Evolutionary conservation across 2,329 filamentous ascomycete species (phyloP).

Genomic region (Stenocarpella maydis): DNA sequence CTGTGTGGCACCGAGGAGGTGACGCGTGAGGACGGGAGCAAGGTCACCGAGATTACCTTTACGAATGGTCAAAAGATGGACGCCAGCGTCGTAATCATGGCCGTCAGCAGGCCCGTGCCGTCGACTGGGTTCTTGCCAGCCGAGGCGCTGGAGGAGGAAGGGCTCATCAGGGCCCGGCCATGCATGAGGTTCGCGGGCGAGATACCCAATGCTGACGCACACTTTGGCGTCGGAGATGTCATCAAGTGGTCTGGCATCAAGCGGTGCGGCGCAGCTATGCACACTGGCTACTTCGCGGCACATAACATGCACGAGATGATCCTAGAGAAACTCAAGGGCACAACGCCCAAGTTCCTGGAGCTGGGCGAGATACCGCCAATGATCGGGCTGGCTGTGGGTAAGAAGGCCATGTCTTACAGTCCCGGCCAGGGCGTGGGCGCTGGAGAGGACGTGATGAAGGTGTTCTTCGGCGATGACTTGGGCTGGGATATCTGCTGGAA

Average conservation of each 20-base stretch:
- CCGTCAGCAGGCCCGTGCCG: constrained; percentile 69
- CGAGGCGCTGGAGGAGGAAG: constrained; percentile 67
- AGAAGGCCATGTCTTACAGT: constrained; percentile 71
- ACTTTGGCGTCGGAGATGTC: constrained; percentile 77
- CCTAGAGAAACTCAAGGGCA: constrained; percentile 50
- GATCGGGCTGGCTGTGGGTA: constrained; percentile 77
- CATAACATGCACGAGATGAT: constrained; percentile 73
- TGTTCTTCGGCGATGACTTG: constrained; percentile 74
- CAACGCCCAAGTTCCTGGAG: constrained; percentile 54
- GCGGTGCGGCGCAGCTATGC: constrained; percentile 78
- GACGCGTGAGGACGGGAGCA: constrained; percentile 49
- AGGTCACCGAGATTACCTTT: constrained; percentile 61
- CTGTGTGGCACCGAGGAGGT: constrained; percentile 58
- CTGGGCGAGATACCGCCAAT: constrained; percentile 66
- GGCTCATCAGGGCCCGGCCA: constrained; percentile 69
- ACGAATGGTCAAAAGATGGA: constrained; percentile 66
- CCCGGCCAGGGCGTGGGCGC: constrained; percentile 63
- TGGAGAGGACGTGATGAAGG: constrained; percentile 69
- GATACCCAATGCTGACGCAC: constrained; percentile 64
- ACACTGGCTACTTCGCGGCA: constrained; percentile 73
- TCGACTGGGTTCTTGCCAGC: constrained; percentile 70
- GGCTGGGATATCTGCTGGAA: constrained; percentile 68
- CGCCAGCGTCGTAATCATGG: constrained; percentile 73
- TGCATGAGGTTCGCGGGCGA: constrained; percentile 62
- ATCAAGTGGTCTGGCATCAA: constrained; percentile 80